Percentiles rank a stretch among this genome's conserved stretches.
Conservation (phyloP, 2,329 filamentous ascomycete genomes). For the Raffaelea deltoideospora region DNA sequence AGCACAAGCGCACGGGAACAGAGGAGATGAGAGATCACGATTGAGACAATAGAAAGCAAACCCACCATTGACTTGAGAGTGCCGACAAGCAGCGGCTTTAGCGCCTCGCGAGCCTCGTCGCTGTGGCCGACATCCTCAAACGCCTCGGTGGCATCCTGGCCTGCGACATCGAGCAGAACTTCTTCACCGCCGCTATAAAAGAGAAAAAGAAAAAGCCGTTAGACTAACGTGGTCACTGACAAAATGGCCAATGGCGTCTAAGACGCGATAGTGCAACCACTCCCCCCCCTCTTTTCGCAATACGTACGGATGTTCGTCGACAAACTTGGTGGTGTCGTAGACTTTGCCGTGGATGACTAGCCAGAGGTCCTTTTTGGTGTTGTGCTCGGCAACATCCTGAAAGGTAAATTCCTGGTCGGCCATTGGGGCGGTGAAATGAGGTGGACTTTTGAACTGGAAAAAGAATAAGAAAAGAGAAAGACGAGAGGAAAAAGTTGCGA, state of each 20-base stretch:
- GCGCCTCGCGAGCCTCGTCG: conserved; percentile 92
- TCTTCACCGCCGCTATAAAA: conserved; percentile 82
- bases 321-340: conserved; percentile 77
- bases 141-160: conserved; percentile 91
- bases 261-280: conserved; percentile 3
- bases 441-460: neutral
- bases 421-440: conserved; percentile 18
- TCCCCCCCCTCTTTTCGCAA: too few species aligned
- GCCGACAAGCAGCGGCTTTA: conserved; percentile 62
- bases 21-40: neutral
- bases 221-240: too few species aligned
- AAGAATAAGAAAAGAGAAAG: conserved; percentile 1
- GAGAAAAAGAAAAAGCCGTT: too few species aligned
- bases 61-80: conserved; percentile 67
- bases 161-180: conserved; percentile 88
- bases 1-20: conserved; percentile 9
- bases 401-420: conserved; percentile 47
- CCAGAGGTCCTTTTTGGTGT: conserved; percentile 86
- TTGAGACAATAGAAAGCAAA: neutral
- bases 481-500: neutral
- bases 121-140: conserved; percentile 99
- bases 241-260: neutral
- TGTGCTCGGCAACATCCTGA: conserved; percentile 71
- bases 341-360: conserved; percentile 92
- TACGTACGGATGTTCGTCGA: conserved; percentile 88